phyloP scores from a whole-genome alignment of 2,329 filamentous ascomycete species.

The Aspergillus luchuensis region DNA sequence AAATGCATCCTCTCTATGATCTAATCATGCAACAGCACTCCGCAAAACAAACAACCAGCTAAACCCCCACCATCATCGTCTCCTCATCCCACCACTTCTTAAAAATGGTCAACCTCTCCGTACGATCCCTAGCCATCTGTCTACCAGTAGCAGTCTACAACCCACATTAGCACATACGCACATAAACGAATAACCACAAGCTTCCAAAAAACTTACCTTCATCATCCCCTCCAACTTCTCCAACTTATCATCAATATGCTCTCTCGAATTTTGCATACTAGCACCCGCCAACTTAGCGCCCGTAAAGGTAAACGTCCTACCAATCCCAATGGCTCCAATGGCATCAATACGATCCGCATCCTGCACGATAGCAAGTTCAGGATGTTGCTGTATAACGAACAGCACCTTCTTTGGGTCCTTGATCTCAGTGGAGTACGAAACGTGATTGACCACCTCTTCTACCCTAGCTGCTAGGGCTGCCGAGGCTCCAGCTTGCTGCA shows the following conservation, averaged over 20 bases:
- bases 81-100: slow-evolving; percentile 11
- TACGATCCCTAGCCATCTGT: slow-evolving; percentile 5
- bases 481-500: slow-evolving; percentile 6
- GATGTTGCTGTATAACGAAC: not conserved
- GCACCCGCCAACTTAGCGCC: not conserved
- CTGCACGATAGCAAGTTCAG: slow-evolving; percentile 11
- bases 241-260: slow-evolving; percentile 10
- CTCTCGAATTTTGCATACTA: slow-evolving; percentile 5
- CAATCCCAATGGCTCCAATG: slow-evolving; percentile 11
- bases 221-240: slow-evolving; percentile 6
- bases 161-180: not conserved
- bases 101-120: slow-evolving; percentile 3
- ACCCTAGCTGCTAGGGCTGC: slow-evolving; percentile 3
- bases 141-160: not conserved
- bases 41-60: not conserved
- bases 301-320: slow-evolving; percentile 1
- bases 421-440: slow-evolving; percentile 19
- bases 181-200: too few species aligned
- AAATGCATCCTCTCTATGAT: not conserved
- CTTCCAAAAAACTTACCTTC: not conserved
- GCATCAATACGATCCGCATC: slow-evolving; percentile 15
- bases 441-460: slow-evolving; percentile 17
- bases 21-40: too few species aligned
- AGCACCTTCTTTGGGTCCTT: slow-evolving; percentile 8
- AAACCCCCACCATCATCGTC: not conserved